Evolutionary conservation across 2,329 filamentous ascomycete genomes (phyloP), one percentile per base, ranked within the genome.

Genomic region (Monosporascus sp.): DNA sequence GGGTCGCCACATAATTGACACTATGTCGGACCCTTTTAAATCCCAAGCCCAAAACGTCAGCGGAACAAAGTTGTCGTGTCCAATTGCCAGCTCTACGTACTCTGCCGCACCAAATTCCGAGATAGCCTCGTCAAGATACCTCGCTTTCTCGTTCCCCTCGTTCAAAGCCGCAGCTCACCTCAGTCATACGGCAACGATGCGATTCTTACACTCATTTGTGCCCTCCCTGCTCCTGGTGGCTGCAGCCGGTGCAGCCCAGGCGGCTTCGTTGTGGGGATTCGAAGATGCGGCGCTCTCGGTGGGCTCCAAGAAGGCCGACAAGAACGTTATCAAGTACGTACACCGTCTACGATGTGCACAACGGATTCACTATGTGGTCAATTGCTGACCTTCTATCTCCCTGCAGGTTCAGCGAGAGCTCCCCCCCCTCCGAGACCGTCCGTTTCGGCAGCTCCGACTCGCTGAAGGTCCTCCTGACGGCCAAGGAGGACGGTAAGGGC

Each of bases 401-500:
- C 11, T 31, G 11, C 63, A 90, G 86, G 53, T 78, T 91, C 60
- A 76, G 73, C 56, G 72, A 78, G 20, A 81, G 80, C 57, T 76
- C 80, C 8, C 80, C 84, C 19, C 77, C 92, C 58, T 73, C 82
- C 50, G 83, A 83, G 49, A 73, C 85, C 14, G 69, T 97, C 43
- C 71, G 78, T 11, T 77, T 97, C 57, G 83, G 84, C 57, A 72
- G 79, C 51, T 71, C 82, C 51, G 91, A 95, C 67, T 84, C 85
- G 43, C 77, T 97, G 66, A 96, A 94, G 76, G 76, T 99, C 61
- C 74, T 85, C 61, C 76, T 99, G 64, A 96, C 91, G 36, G 82
- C 90, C 8, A 87, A 88, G 69, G 90, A 96, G 66, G 86, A 83
- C 67, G 85, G 85, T 72, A 86, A 85, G 63, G 81, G 83, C 47